Evolutionary conservation across 805 yeast genomes (phyloP), one percentile per base, ranked within the genome.

Genomic region (Hermanozyma aechmeae): DNA sequence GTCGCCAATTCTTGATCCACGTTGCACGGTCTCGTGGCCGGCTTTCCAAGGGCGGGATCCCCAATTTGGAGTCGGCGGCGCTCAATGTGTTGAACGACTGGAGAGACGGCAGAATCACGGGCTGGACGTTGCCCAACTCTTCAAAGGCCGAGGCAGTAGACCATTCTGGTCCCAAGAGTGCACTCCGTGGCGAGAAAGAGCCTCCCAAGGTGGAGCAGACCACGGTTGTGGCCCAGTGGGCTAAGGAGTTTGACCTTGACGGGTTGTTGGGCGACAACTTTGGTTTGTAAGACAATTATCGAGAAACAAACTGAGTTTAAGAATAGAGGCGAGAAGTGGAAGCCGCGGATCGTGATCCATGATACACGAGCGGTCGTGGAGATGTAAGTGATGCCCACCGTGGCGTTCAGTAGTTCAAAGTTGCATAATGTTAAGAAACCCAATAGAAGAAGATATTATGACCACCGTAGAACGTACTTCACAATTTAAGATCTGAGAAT

Each of bases 81-180:
- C 53, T 72, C 45, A 67, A 81, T 21, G 79, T 92, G 9, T 65
- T 92, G 49, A 84, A 73, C 46, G 98, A 92, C 58, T 92, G 97
- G 97, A 76, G 96, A 59, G 96, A 87, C 55, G 98, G 98, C 34
- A 75, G 92, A 51, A 76, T 92, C 45, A 58, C 79, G 31, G 95
- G 96, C 27, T 92, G 96, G 95, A 75, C 83, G 3, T 58, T 77
- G 44, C 95, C 95, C 28, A 79, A 55, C 34, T 46, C 56, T 19
- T 64, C 76, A 9, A 68, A 69, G 42, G 58, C 58, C n/a, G 40
- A 26, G 35, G 39, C 42, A 12, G 48, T 40, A 36, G 35, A 40
- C 43, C 27, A 52, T 42, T 35, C 59, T 46, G 56, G 50, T 30
- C 45, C 65, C 38, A 46, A 58, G 50, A 49, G 65, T 39, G 48